Percentiles rank a stretch among this genome's conserved stretches.
phyloP scores from a whole-genome alignment of 306 rosid genomes.

The Dryas drummondii region DNA sequence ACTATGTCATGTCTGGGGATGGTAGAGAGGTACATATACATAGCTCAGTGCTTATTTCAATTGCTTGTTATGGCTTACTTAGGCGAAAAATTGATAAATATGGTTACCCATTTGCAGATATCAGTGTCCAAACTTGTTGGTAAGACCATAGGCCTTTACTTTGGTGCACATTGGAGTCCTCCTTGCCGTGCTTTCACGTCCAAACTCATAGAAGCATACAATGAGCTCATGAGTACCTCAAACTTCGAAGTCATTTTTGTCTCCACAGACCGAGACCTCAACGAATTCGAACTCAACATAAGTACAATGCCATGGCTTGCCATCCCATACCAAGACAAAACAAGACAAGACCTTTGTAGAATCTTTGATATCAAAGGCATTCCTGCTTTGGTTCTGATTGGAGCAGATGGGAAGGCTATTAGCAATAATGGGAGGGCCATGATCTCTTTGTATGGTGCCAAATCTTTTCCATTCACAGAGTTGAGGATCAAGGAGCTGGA shows the following conservation, averaged over 20 bases:
- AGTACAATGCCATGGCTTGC: constrained; percentile 81
- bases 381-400: constrained; percentile 72
- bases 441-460: constrained; percentile 70
- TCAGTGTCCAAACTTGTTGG: constrained; percentile 59
- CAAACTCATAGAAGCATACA: constrained; percentile 67
- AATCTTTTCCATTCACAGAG: constrained; percentile 84
- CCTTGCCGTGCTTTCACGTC: constrained; percentile 68
- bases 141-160: constrained; percentile 75
- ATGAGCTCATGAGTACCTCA: constrained; percentile 35
- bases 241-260: constrained; percentile 63
- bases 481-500: constrained; percentile 59
- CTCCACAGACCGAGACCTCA: constrained; percentile 74
- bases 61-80: background rate
- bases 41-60: background rate
- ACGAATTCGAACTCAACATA: constrained; percentile 58
- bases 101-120: constrained; percentile 39
- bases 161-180: constrained; percentile 87
- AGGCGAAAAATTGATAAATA: background rate
- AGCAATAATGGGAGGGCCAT: constrained; percentile 55
- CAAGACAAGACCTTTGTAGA: constrained; percentile 72
- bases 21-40: constrained; percentile 55
- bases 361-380: constrained; percentile 68
- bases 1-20: constrained; percentile 55
- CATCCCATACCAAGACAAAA: constrained; percentile 64
- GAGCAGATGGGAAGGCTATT: constrained; percentile 64